Percentiles rank a stretch among this genome's conserved stretches.
Evolutionary conservation across 208 protist genomes (phyloP).

Genomic region (Leptomonas pyrrhocoris): DNA sequence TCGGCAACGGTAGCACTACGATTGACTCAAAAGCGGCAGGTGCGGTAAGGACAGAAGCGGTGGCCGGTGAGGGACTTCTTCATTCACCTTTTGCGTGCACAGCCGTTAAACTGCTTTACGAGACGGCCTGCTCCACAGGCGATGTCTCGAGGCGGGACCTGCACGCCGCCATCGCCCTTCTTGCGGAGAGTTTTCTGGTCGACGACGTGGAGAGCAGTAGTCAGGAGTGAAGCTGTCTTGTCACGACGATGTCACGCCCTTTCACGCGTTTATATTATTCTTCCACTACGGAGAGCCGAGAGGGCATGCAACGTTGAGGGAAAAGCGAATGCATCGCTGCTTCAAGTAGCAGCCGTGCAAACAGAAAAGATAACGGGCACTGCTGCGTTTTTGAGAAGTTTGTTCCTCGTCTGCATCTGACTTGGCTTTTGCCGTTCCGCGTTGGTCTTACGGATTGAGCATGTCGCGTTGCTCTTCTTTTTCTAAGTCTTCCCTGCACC

Average conservation of each 20-base stretch:
- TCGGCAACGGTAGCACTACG: background rate
- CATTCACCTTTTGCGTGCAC: slow-evolving; percentile 39
- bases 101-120: slow-evolving; percentile 54
- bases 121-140: slow-evolving; percentile 32
- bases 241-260: too few species aligned
- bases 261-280: too few species aligned
- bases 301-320: too few species aligned
- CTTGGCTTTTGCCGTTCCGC: background rate
- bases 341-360: too few species aligned
- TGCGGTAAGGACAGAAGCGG: background rate
- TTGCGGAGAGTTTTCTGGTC: slow-evolving; percentile 46
- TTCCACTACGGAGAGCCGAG: too few species aligned
- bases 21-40: background rate
- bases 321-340: too few species aligned
- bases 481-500: too few species aligned
- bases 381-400: slow-evolving; percentile 4
- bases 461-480: too few species aligned
- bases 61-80: background rate
- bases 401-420: background rate
- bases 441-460: too few species aligned
- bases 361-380: too few species aligned
- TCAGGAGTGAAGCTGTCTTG: background rate
- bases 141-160: slow-evolving; percentile 50
- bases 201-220: background rate
- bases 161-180: slow-evolving; percentile 38